phyloP scores from a whole-genome alignment of 1,284 basidiomycete species.

The Fomes fomentarius region DNA sequence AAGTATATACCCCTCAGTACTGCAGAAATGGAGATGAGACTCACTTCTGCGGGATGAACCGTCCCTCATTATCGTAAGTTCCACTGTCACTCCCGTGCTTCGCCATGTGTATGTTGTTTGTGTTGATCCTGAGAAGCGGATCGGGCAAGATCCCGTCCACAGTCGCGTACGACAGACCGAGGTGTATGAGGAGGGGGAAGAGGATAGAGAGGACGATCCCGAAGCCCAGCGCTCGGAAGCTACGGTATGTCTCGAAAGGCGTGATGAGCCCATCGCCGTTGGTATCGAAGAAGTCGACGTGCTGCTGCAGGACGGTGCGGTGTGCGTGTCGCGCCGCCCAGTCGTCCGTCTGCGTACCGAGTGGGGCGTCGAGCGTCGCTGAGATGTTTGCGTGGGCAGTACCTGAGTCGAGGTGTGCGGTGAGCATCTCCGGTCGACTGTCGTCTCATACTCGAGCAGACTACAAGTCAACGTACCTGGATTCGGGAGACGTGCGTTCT shows the following conservation, averaged over 20 bases:
- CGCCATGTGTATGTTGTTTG: neutral
- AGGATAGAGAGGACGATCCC: neutral
- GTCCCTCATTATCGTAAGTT: constrained; percentile 1
- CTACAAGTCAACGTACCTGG: neutral
- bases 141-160: neutral
- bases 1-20: no score
- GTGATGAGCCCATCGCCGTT: constrained; percentile 57
- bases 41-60: constrained; percentile 7
- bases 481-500: neutral
- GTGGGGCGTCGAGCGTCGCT: constrained; percentile 2
- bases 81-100: constrained; percentile 5
- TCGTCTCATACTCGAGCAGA: neutral
- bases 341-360: constrained; percentile 5
- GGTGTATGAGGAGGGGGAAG: neutral
- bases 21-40: neutral
- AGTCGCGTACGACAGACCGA: neutral
- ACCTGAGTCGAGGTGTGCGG: constrained; percentile 4
- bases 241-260: constrained; percentile 48
- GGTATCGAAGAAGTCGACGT: constrained; percentile 53
- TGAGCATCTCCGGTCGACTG: neutral
- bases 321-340: neutral
- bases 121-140: neutral
- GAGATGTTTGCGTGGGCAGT: constrained; percentile 15
- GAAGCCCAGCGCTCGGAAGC: constrained; percentile 5
- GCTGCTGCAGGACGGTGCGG: constrained; percentile 41